These are phyloP conservation scores for Cordyceps militaris DNA, from an alignment of 2,329 filamentous ascomycete genomes.

Conservation along the genomic window DNA sequence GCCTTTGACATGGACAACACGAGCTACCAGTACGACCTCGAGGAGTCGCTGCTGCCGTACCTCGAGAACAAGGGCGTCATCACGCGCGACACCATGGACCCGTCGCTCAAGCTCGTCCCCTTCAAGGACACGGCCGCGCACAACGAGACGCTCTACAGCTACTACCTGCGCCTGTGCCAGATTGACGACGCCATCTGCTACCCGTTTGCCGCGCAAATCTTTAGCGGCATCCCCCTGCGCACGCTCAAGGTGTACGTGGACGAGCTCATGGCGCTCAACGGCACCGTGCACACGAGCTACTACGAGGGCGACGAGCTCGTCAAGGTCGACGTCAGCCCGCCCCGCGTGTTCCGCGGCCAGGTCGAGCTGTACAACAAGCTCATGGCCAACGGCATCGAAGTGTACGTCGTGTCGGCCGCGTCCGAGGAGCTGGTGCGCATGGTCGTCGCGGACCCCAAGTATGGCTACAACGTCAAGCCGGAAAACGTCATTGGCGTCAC, in stretches of 20 bases:
- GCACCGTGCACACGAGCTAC: conserved; percentile 30
- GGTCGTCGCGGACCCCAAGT: conserved; percentile 37
- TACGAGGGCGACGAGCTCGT: conserved; percentile 27
- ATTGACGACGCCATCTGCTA: conserved; percentile 36
- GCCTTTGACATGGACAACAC: conserved; percentile 42
- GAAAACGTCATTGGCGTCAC: conserved; percentile 39
- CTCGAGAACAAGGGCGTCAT: conserved; percentile 35
- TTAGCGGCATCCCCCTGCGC: conserved; percentile 34
- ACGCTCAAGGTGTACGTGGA: conserved; percentile 40
- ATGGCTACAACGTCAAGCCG: conserved; percentile 38
- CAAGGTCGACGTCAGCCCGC: conserved; percentile 24
- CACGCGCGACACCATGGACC: conserved; percentile 34
- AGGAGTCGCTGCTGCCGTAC: conserved; percentile 36
- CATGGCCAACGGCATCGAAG: conserved; percentile 35
- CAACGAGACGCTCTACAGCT: conserved; percentile 37
- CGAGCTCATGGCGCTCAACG: conserved; percentile 37
- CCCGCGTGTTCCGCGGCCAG: conserved; percentile 33
- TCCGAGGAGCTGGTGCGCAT: conserved; percentile 39
- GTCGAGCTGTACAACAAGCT: conserved; percentile 37
- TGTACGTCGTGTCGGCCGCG: conserved; percentile 36
- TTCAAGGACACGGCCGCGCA: conserved; percentile 33
- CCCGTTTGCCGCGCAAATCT: conserved; percentile 36
- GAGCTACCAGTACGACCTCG: conserved; percentile 34
- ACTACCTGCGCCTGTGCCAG: conserved; percentile 37
- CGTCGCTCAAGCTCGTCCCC: conserved; percentile 32